Evolutionary conservation across 768 basidiomycete genomes (phyloP).

Genomic region (Tulasnella sp.): DNA sequence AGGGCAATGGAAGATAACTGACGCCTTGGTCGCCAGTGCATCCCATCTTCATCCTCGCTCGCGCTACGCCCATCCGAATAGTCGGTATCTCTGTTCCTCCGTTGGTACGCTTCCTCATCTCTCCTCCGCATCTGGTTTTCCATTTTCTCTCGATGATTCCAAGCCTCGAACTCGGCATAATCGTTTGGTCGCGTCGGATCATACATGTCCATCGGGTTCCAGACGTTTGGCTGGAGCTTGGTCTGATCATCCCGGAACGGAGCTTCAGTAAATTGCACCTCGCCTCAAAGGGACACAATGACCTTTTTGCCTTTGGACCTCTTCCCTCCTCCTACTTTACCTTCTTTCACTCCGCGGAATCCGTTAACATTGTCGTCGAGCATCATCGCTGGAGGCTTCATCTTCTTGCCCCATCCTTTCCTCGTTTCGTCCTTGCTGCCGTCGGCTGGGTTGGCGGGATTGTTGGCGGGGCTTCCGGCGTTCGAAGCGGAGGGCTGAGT

Average conservation of each 20-base stretch:
- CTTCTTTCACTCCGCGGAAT: conserved; percentile 44
- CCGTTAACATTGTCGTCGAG: conserved; percentile 87
- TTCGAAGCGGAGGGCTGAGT: conserved; percentile 41
- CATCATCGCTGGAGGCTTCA: conserved; percentile 87
- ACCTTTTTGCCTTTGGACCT: conserved; percentile 60
- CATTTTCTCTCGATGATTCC: conserved; percentile 70
- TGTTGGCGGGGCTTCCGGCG: not conserved
- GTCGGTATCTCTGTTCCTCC: conserved; percentile 48
- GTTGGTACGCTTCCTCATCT: conserved; percentile 47
- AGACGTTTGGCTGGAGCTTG: conserved; percentile 38
- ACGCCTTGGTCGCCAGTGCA: not conserved
- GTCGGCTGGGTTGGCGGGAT: not conserved
- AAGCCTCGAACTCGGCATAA: conserved; percentile 81
- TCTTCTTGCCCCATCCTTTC: conserved; percentile 81
- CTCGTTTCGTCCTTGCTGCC: conserved; percentile 33
- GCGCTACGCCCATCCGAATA: conserved; percentile 42
- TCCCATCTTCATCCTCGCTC: conserved; percentile 11
- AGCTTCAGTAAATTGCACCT: conserved; percentile 1
- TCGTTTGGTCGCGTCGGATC: conserved; percentile 83
- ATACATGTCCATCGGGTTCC: conserved; percentile 78
- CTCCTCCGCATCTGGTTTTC: conserved; percentile 61
- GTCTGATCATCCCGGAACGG: conserved; percentile 9
- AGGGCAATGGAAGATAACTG: not conserved
- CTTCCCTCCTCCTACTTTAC: conserved; percentile 45
- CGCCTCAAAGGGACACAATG: conserved; percentile 31